Evolutionary conservation across 2,329 filamentous ascomycete genomes (phyloP).

Genomic region (Fusarium anguioides): DNA sequence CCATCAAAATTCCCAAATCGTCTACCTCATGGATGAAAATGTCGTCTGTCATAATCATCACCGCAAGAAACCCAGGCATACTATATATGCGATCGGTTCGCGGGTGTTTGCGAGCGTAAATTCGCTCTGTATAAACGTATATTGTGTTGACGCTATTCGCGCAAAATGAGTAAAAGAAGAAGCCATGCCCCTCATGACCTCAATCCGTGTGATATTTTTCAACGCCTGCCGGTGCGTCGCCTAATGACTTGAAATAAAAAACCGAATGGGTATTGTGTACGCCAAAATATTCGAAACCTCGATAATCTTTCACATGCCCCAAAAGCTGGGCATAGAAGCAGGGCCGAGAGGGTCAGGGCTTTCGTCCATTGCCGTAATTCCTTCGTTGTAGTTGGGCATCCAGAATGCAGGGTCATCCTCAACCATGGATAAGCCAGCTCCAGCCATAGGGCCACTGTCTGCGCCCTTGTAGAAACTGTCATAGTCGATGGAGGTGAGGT

Average conservation of each 20-base stretch:
- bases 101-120: constrained; percentile 32
- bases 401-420: constrained; percentile 64
- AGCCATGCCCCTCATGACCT: constrained; percentile 36
- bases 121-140: constrained; percentile 43
- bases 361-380: constrained; percentile 51
- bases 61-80: constrained; percentile 20
- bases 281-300: constrained; percentile 41
- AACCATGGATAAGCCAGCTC: constrained; percentile 59
- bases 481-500: constrained; percentile 64
- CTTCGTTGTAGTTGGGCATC: constrained; percentile 60
- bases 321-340: constrained; percentile 48
- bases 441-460: constrained; percentile 52
- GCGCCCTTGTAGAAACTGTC: constrained; percentile 66
- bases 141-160: constrained; percentile 40
- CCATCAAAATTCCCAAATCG: constrained; percentile 26
- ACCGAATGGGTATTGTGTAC: constrained; percentile 49
- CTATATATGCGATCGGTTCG: constrained; percentile 2
- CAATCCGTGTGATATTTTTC: constrained; percentile 40
- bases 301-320: constrained; percentile 50
- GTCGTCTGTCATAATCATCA: constrained; percentile 43
- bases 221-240: constrained; percentile 43
- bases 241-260: constrained; percentile 43
- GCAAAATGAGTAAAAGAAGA: constrained; percentile 34
- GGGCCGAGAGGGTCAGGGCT: constrained; percentile 50
- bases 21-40: constrained; percentile 39